A percentile compares a stretch with the other conserved stretches of the same genome.
phyloP scores from a whole-genome alignment of 1,139 yeast species.

The Eremothecium coryli region DNA sequence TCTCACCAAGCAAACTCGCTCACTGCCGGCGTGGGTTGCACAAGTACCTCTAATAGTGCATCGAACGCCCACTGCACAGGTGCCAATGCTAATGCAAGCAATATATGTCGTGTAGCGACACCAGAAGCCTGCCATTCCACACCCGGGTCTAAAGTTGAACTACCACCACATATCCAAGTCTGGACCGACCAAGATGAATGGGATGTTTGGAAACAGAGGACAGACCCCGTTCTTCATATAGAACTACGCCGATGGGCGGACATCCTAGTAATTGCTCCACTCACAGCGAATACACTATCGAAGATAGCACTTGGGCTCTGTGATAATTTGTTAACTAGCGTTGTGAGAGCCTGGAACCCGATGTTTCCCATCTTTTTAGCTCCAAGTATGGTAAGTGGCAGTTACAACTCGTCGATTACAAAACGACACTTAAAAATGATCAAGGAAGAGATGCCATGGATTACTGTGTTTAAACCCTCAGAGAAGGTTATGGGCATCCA shows the following conservation, averaged over 20 bases:
- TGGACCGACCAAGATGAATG: conserved; percentile 94
- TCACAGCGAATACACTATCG: conserved; percentile 88
- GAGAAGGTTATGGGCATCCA: conserved; percentile 82
- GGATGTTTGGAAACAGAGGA: conserved; percentile 74
- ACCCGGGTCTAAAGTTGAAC: conserved; percentile 32
- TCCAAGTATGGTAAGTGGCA: conserved; percentile 95
- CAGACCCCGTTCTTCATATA: conserved; percentile 88
- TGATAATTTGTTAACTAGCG: conserved; percentile 77
- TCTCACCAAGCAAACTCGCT: not conserved
- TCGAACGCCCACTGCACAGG: not conserved
- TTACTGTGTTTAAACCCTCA: conserved; percentile 80
- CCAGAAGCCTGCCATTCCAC: conserved; percentile 4
- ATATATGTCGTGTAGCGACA: not conserved
- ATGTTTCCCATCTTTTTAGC: conserved; percentile 78
- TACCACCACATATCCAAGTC: conserved; percentile 55
- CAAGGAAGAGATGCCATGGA: conserved; percentile 54
- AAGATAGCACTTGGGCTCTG: conserved; percentile 86
- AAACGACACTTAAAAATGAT: conserved; percentile 65
- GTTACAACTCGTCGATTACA: conserved; percentile 92
- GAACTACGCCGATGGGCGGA: conserved; percentile 96
- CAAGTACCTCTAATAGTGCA: conserved; percentile 1
- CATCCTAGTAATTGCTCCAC: conserved; percentile 79
- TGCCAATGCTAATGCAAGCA: conserved; percentile 2
- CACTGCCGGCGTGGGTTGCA: not conserved
- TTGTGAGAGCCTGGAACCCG: conserved; percentile 89